A percentile compares a stretch with the other conserved stretches of the same genome.
Evolutionary conservation across 2,329 filamentous ascomycete genomes (phyloP).

Genomic region (Sarocladiaceae sp.): DNA sequence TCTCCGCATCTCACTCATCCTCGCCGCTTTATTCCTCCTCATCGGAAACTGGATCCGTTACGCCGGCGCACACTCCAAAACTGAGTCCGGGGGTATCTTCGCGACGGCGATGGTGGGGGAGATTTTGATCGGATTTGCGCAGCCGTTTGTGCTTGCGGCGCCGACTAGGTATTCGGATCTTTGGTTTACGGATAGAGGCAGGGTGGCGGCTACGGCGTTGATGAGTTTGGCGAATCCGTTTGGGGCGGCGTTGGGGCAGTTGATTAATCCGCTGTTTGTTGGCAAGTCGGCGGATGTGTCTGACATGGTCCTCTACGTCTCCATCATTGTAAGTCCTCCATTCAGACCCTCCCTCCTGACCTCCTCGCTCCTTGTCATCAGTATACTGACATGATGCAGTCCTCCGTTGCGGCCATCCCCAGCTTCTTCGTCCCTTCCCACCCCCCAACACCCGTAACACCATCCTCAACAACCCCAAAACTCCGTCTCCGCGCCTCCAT

Average conservation of each 20-base stretch:
- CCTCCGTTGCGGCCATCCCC: conserved; percentile 56
- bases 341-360: neutral
- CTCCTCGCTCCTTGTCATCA: too few relatives aligned
- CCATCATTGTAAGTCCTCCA: conserved; percentile 67
- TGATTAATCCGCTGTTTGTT: conserved; percentile 78
- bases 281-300: conserved; percentile 61
- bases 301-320: conserved; percentile 77
- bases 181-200: conserved; percentile 84
- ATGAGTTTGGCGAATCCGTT: conserved; percentile 85
- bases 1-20: conserved; percentile 72
- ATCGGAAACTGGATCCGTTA: conserved; percentile 90
- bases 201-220: conserved; percentile 83
- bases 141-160: conserved; percentile 87
- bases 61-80: conserved; percentile 55
- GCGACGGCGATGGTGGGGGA: conserved; percentile 85
- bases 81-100: conserved; percentile 38
- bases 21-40: conserved; percentile 68
- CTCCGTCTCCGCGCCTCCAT: conserved; percentile 46
- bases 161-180: conserved; percentile 89
- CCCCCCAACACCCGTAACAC: conserved; percentile 73
- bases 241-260: conserved; percentile 81
- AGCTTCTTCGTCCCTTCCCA: conserved; percentile 74
- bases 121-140: conserved; percentile 81
- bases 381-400: conserved; percentile 20
- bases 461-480: conserved; percentile 60